phyloP scores from a whole-genome alignment of 2,329 filamentous ascomycete genomes.

The Verticillium nonalfalfae region DNA sequence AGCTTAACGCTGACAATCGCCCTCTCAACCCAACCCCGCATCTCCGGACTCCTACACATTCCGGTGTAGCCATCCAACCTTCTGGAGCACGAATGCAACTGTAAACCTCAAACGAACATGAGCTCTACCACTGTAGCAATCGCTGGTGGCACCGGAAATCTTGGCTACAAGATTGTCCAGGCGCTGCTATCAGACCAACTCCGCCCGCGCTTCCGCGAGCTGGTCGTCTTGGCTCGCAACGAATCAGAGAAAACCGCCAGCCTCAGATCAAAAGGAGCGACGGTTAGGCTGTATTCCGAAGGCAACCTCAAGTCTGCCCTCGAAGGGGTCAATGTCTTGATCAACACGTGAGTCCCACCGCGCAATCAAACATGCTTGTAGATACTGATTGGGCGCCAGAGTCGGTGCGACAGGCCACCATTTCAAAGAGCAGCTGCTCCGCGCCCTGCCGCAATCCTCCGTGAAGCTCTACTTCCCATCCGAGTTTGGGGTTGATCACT shows the following conservation, averaged over 20 bases:
- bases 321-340: slow-evolving; percentile 21
- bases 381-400: background rate
- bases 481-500: slow-evolving; percentile 29
- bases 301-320: slow-evolving; percentile 16
- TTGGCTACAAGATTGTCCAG: too few species aligned
- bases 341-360: slow-evolving; percentile 16
- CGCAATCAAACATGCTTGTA: background rate
- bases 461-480: slow-evolving; percentile 26
- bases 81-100: too few species aligned
- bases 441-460: slow-evolving; percentile 14
- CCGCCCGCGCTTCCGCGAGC: background rate
- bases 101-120: background rate
- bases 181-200: too few species aligned
- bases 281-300: slow-evolving; percentile 8
- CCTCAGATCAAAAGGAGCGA: slow-evolving; percentile 1
- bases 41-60: too few species aligned
- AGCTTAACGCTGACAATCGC: too few species aligned
- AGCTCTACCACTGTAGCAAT: too few species aligned
- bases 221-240: slow-evolving; percentile 4
- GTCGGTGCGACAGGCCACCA: slow-evolving; percentile 7
- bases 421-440: slow-evolving; percentile 20
- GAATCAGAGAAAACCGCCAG: background rate
- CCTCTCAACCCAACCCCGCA: too few species aligned
- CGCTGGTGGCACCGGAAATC: too few species aligned
- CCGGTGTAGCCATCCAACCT: too few species aligned